Percentiles rank a stretch among this genome's conserved stretches.
phyloP scores from a whole-genome alignment of 2,329 filamentous ascomycete species.

The Aspergillus pseudoviridinutans region DNA sequence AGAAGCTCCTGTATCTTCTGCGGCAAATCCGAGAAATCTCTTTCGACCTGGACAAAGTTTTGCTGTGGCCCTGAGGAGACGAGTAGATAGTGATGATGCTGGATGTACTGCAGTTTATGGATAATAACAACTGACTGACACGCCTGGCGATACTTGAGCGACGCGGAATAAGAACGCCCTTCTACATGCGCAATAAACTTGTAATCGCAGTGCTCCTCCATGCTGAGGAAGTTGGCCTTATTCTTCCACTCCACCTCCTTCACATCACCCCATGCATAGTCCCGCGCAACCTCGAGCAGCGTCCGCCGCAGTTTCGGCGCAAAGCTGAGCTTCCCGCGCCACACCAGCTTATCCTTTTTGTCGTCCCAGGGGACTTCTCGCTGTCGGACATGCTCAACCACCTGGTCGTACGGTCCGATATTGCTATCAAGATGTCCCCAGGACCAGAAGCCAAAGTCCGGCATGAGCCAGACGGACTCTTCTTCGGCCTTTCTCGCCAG shows the following conservation, averaged over 20 bases:
- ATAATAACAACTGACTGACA: conserved; percentile 45
- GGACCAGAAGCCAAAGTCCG: conserved; percentile 48
- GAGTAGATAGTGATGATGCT: conserved; percentile 45
- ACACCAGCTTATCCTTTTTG: conserved; percentile 39
- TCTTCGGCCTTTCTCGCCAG: conserved; percentile 31
- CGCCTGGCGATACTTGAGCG: conserved; percentile 48
- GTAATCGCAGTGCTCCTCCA: conserved; percentile 52
- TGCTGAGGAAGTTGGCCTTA: conserved; percentile 42
- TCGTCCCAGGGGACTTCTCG: conserved; percentile 15
- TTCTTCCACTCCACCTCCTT: conserved; percentile 36
- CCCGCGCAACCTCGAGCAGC: conserved; percentile 28
- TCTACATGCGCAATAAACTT: conserved; percentile 53
- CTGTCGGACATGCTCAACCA: conserved; percentile 17
- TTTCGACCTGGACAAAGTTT: conserved; percentile 45
- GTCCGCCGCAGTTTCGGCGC: conserved; percentile 30
- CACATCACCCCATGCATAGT: conserved; percentile 43
- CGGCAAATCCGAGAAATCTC: conserved; percentile 53
- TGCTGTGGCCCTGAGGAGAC: conserved; percentile 39
- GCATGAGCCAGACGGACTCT: conserved; percentile 43
- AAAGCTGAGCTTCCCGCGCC: conserved; percentile 40
- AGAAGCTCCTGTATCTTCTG: conserved; percentile 34
- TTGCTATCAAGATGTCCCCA: conserved; percentile 27
- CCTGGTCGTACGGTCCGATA: conserved; percentile 21
- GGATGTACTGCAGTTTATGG: conserved; percentile 45
- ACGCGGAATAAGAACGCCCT: conserved; percentile 45